Evolutionary conservation across 805 yeast genomes (phyloP).

Genomic region (Saturnispora mendoncae): DNA sequence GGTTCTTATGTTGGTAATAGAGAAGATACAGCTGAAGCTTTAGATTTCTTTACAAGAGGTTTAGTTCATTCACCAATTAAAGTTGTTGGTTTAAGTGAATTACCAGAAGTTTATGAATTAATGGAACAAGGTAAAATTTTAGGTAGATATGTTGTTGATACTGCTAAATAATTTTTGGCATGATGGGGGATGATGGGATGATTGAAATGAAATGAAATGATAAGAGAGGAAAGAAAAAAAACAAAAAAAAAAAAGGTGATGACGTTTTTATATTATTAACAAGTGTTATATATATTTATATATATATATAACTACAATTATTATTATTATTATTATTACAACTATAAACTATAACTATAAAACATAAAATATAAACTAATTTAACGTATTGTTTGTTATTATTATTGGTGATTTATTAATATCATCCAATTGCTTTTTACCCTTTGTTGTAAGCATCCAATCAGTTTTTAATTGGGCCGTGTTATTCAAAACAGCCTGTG

Average conservation of each 20-base stretch:
- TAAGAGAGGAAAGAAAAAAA: too few species aligned
- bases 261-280: too few species aligned
- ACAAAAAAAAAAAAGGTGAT: too few species aligned
- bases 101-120: conserved; percentile 59
- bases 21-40: conserved; percentile 73
- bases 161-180: conserved; percentile 45
- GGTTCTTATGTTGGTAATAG: conserved; percentile 91
- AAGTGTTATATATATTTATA: too few species aligned
- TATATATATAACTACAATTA: background rate
- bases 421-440: background rate
- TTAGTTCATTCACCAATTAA: conserved; percentile 57
- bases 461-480: background rate
- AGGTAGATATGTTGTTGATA: conserved; percentile 87
- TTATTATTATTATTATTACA: conserved; percentile 2
- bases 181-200: too few species aligned
- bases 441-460: background rate
- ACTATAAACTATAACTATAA: background rate
- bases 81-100: conserved; percentile 67
- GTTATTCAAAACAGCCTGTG: background rate
- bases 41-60: conserved; percentile 65
- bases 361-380: too few species aligned
- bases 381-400: background rate
- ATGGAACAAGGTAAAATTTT: conserved; percentile 83
- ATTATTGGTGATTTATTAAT: too few species aligned
- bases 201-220: too few species aligned